A percentile compares a stretch with the other conserved stretches of the same genome.
Evolutionary conservation across 1,139 yeast species (phyloP).

Genomic region (Hanseniaspora uvarum): DNA sequence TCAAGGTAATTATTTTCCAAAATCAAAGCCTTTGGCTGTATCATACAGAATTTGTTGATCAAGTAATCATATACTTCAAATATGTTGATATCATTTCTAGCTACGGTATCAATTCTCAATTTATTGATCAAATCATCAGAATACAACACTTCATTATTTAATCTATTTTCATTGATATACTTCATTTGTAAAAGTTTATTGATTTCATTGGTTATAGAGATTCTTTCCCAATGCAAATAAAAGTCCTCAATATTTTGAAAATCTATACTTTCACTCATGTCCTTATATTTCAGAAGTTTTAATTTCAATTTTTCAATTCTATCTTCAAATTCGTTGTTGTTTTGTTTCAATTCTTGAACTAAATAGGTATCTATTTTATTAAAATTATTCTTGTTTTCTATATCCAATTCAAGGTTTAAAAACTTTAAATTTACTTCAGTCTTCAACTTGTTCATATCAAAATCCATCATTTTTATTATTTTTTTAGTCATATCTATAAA

Average conservation of each 20-base stretch:
- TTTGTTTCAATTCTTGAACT: slow-evolving; percentile 31
- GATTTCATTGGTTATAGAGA: slow-evolving; percentile 42
- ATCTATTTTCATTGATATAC: slow-evolving; percentile 56
- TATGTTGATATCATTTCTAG: slow-evolving; percentile 24
- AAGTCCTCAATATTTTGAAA: slow-evolving; percentile 44
- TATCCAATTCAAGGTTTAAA: slow-evolving; percentile 51
- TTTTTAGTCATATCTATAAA: slow-evolving; percentile 35
- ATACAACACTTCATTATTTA: slow-evolving; percentile 47
- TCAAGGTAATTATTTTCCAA: slow-evolving; percentile 50
- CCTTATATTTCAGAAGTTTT: slow-evolving; percentile 21
- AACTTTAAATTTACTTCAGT: slow-evolving; percentile 42
- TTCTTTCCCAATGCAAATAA: slow-evolving; percentile 46
- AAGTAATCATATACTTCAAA: slow-evolving; percentile 37
- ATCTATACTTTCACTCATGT: slow-evolving; percentile 28
- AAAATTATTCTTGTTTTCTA: slow-evolving; percentile 33
- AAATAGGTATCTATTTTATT: background rate
- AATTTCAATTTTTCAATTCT: slow-evolving; percentile 1
- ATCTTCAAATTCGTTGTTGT: slow-evolving; percentile 19
- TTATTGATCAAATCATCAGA: slow-evolving; percentile 40
- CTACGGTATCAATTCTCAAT: slow-evolving; percentile 24
- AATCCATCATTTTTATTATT: slow-evolving; percentile 36
- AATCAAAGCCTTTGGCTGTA: slow-evolving; percentile 79
- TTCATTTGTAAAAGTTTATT: slow-evolving; percentile 47
- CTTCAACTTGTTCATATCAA: slow-evolving; percentile 29
- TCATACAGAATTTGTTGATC: slow-evolving; percentile 69